A percentile compares a stretch with the other conserved stretches of the same genome.
Conservation (phyloP, 2,329 filamentous ascomycete species). For the Neofusicoccum parvum region DNA sequence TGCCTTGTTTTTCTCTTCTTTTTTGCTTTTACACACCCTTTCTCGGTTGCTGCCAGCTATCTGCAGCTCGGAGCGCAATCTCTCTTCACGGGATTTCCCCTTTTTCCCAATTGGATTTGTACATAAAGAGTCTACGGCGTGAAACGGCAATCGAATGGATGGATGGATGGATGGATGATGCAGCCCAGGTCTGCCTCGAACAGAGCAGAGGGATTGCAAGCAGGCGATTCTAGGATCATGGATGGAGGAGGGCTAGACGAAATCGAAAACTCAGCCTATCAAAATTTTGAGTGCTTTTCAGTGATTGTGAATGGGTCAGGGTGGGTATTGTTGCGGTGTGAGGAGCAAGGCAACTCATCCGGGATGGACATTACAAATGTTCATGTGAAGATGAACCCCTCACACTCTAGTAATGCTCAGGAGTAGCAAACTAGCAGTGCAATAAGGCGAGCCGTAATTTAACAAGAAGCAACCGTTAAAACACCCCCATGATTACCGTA, state of each 20-base stretch:
- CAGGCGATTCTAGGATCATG: not conserved
- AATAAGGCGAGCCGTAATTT: too few species aligned
- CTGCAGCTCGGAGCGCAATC: not conserved
- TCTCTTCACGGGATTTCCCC: not conserved
- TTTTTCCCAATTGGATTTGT: not conserved
- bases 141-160: not conserved
- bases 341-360: too few species aligned
- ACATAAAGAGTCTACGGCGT: conserved; percentile 10
- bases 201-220: not conserved
- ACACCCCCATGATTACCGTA: too few species aligned
- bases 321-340: too few species aligned
- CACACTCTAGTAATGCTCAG: too few species aligned
- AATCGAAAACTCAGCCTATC: not conserved
- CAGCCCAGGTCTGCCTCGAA: not conserved
- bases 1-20: not conserved
- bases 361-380: not conserved
- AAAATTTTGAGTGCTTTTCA: too few species aligned
- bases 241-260: not conserved
- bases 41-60: not conserved
- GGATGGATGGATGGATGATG: not conserved
- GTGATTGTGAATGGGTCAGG: not conserved
- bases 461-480: too few species aligned
- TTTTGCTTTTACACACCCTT: not conserved
- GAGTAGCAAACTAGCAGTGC: too few species aligned
- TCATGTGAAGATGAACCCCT: not conserved